Percentiles rank a stretch among this genome's conserved stretches.
phyloP scores from a whole-genome alignment of 768 basidiomycete genomes.

The Hysterangium stoloniferum region DNA sequence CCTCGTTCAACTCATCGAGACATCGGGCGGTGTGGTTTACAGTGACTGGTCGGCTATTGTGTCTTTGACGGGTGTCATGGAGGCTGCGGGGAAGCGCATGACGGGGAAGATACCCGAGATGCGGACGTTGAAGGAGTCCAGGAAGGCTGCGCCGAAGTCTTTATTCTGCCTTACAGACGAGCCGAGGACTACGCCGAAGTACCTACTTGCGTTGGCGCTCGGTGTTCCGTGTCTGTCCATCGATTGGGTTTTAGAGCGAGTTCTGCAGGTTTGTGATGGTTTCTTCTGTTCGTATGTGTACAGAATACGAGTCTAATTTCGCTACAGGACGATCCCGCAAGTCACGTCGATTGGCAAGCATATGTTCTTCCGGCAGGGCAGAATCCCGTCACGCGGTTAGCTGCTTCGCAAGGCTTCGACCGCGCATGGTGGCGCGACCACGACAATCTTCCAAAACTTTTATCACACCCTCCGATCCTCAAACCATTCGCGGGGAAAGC shows the following conservation, averaged over 20 bases:
- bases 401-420: slow-evolving; percentile 38
- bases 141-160: slow-evolving; percentile 37
- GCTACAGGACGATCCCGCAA: not conserved
- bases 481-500: slow-evolving; percentile 49
- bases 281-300: slow-evolving; percentile 14
- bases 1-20: slow-evolving; percentile 37
- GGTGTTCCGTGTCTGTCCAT: slow-evolving; percentile 75
- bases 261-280: slow-evolving; percentile 21
- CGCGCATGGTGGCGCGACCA: slow-evolving; percentile 40
- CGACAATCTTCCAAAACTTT: slow-evolving; percentile 52
- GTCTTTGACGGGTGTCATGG: slow-evolving; percentile 44
- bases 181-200: slow-evolving; percentile 67
- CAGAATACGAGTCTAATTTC: not conserved
- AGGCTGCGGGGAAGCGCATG: slow-evolving; percentile 43
- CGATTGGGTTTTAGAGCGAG: slow-evolving; percentile 40
- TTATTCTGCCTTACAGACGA: slow-evolving; percentile 66
- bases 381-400: slow-evolving; percentile 32
- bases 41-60: slow-evolving; percentile 57
- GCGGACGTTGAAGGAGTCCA: slow-evolving; percentile 31
- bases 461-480: slow-evolving; percentile 45
- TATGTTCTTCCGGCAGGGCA: slow-evolving; percentile 53
- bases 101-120: slow-evolving; percentile 36
- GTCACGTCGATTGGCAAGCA: slow-evolving; percentile 46
- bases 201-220: slow-evolving; percentile 70
- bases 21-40: slow-evolving; percentile 47